These are phyloP conservation scores for Leccinum arenicola DNA, from an alignment of 768 basidiomycete species.

Conservation along the genomic window DNA sequence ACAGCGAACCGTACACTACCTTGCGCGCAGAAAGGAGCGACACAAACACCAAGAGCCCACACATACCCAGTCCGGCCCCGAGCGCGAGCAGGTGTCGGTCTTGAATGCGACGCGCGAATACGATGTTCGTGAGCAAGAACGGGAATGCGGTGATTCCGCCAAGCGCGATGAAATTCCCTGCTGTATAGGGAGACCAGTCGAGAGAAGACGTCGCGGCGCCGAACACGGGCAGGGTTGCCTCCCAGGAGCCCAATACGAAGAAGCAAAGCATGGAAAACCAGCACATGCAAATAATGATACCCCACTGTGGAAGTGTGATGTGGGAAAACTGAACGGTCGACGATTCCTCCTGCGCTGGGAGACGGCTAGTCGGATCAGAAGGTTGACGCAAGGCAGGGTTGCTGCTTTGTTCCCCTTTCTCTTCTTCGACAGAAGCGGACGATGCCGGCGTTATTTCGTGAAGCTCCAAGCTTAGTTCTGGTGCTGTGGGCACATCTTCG, in stretches of 20 bases:
- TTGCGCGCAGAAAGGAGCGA: constrained; percentile 40
- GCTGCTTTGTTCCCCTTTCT: not conserved
- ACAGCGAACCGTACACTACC: constrained; percentile 46
- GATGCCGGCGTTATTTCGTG: constrained; percentile 4
- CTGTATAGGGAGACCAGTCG: constrained; percentile 57
- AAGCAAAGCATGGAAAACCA: constrained; percentile 74
- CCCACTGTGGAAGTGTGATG: not conserved
- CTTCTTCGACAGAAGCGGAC: constrained; percentile 32
- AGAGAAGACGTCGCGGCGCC: constrained; percentile 42
- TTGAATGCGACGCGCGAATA: constrained; percentile 54
- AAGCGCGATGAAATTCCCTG: constrained; percentile 70
- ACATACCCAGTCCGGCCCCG: constrained; percentile 49
- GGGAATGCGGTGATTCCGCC: constrained; percentile 62
- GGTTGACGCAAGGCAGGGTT: not conserved
- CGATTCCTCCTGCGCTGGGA: not conserved
- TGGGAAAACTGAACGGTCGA: not conserved
- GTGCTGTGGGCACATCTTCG: constrained; percentile 36
- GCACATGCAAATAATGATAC: constrained; percentile 52
- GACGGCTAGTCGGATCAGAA: not conserved
- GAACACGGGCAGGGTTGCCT: constrained; percentile 66
- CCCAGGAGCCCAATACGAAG: constrained; percentile 33
- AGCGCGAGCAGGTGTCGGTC: constrained; percentile 57
- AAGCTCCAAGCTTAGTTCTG: constrained; percentile 11
- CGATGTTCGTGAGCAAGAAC: constrained; percentile 61
- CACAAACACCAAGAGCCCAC: constrained; percentile 52